phyloP scores from a whole-genome alignment of 2,329 filamentous ascomycete genomes.

The Arthrobotrys sphaeroides region DNA sequence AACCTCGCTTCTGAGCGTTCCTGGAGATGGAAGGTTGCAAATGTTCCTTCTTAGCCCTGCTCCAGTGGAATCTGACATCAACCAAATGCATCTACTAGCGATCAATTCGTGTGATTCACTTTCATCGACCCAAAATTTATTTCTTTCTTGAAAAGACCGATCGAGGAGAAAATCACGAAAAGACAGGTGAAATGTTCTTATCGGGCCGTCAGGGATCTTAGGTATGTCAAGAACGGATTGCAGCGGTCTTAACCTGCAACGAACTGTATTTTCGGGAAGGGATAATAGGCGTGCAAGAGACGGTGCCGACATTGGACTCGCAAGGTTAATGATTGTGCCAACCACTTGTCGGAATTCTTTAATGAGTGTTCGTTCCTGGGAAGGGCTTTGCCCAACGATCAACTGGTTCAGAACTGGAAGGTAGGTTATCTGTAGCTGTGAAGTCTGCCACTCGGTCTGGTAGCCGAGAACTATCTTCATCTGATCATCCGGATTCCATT shows the following conservation, averaged over 20 bases:
- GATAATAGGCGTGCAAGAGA: background rate
- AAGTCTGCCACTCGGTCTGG: background rate
- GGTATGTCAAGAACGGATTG: slow-evolving; percentile 16
- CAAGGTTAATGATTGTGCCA: slow-evolving; percentile 5
- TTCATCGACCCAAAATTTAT: slow-evolving; percentile 23
- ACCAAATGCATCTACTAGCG: slow-evolving; percentile 60
- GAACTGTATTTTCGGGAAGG: background rate
- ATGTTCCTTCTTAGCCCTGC: slow-evolving; percentile 60
- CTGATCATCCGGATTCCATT: slow-evolving; percentile 7
- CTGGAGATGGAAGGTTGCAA: slow-evolving; percentile 59
- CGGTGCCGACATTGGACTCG: background rate
- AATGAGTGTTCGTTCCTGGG: background rate
- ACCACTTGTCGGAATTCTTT: slow-evolving; percentile 11
- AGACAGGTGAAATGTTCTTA: slow-evolving; percentile 41
- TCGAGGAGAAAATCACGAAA: slow-evolving; percentile 43
- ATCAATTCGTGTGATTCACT: slow-evolving; percentile 59
- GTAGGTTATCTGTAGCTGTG: slow-evolving; percentile 8
- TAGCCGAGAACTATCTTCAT: slow-evolving; percentile 4
- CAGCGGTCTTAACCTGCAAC: background rate
- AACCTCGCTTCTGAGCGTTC: slow-evolving; percentile 57
- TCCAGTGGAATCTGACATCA: slow-evolving; percentile 58
- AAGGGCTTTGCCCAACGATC: background rate
- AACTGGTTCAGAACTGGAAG: slow-evolving; percentile 12
- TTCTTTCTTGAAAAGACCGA: background rate
- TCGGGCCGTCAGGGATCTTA: background rate